Base-by-base conservation (phyloP, 2,329 filamentous ascomycete species). In the Cadophora sp. region DNA sequence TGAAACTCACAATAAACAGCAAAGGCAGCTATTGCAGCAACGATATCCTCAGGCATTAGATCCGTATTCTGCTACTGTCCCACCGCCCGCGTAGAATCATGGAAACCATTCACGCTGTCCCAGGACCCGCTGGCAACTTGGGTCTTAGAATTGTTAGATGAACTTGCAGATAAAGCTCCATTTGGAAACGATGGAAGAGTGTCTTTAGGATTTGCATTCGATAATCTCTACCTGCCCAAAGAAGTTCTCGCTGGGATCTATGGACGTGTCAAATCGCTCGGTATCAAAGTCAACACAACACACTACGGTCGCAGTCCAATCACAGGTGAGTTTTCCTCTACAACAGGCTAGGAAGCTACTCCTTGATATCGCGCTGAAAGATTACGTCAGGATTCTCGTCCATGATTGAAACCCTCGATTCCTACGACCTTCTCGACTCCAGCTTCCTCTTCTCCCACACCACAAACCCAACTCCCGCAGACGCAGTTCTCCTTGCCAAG, bases 11-110 rank as follows among this genome's bases (percentile, higher is more conserved):
- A 20, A 36, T 71, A 3, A 59, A 11, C 45, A 77, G 75, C 69
- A 2, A 69, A 76, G 59, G 74, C 76, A n/a, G 79, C 78, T 33
- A 75, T 83, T 41, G 76, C 79, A 14, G 82, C 79, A 27, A 79
- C 81, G 4, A 72, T 78, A 3, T 74, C 80, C 11, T 81, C 82
- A 0, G 83, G 83, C 2, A 79, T 85, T 20, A 79, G 83, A 5
- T 80, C 81, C 8, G 74, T 83, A 6, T 84, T 81, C 72, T 80
- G 79, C 65, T 82, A 81, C 67, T 77, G 76, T 11, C 79, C 79
- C 1, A 77, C 77, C 1, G 70, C 73, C 30, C 73, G 72, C 0
- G 67, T 79, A 5, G 72, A 73, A 20, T 73, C 76, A 16, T 78
- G 76, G 75, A 69, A 70, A 5, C 76, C 79, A 0, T 65, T 78